Percentiles rank a stretch among this genome's conserved stretches.
These are phyloP conservation scores for Linnemannia exigua DNA, from an alignment of 192 early-diverging fungal genomes.

Conservation along the genomic window DNA sequence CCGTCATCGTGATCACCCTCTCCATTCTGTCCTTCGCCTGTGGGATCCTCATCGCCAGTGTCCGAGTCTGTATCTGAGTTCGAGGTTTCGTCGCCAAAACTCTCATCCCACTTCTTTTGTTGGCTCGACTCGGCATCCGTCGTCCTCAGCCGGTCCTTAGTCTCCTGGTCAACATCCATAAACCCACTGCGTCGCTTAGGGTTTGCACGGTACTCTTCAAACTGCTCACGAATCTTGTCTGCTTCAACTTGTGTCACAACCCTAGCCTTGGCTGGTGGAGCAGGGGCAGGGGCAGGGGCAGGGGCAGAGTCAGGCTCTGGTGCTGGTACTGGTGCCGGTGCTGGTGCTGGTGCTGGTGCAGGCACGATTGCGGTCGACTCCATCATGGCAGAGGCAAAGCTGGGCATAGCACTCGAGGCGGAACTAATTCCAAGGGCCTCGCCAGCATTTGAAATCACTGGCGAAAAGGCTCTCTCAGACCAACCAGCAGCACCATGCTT, in stretches of 20 bases:
- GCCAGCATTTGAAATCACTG: conserved; percentile 20
- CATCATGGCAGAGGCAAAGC: conserved; percentile 12
- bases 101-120: background rate
- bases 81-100: conserved; percentile 12
- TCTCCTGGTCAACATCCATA: conserved; percentile 1
- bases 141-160: background rate
- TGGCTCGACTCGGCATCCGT: background rate
- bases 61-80: conserved; percentile 28
- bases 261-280: background rate
- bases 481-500: conserved; percentile 45
- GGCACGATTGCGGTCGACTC: background rate
- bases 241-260: conserved; percentile 21
- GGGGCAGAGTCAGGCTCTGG: too few species aligned
- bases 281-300: background rate
- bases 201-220: conserved; percentile 43
- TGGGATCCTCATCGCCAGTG: background rate
- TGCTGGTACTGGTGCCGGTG: background rate
- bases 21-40: background rate
- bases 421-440: background rate
- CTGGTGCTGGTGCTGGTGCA: background rate
- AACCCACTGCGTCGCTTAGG: conserved; percentile 11
- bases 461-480: conserved; percentile 49
- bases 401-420: background rate
- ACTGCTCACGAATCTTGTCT: conserved; percentile 35
- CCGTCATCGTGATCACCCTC: background rate